Percentiles rank a stretch among this genome's conserved stretches.
Conservation (phyloP, 1,284 basidiomycete species). For the Ganoderma resinaceum region DNA sequence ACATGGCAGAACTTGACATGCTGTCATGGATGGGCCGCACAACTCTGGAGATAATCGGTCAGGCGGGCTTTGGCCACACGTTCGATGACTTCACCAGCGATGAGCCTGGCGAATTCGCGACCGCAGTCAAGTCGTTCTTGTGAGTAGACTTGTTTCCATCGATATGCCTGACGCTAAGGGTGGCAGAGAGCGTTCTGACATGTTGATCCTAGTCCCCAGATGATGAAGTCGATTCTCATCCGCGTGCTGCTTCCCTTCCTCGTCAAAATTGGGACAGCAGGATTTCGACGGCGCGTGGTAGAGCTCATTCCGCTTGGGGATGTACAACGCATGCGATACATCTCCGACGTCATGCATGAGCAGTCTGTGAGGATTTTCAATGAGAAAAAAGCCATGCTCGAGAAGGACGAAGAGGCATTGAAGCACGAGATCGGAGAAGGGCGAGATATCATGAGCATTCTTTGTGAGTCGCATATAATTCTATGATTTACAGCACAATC, state of each 20-base stretch:
- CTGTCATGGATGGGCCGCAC: slow-evolving; percentile 33
- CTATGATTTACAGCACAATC: background rate
- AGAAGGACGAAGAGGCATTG: slow-evolving; percentile 33
- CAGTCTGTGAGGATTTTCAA: slow-evolving; percentile 30
- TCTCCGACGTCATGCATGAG: slow-evolving; percentile 30
- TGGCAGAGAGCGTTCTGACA: too few species aligned
- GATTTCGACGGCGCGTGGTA: slow-evolving; percentile 24
- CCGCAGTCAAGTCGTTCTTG: slow-evolving; percentile 37
- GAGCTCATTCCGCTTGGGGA: slow-evolving; percentile 18
- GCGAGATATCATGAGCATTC: slow-evolving; percentile 43
- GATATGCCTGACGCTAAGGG: too few species aligned
- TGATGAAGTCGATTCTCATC: slow-evolving; percentile 15
- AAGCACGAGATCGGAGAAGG: slow-evolving; percentile 37
- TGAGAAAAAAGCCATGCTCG: slow-evolving; percentile 34
- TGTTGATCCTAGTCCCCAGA: slow-evolving; percentile 21
- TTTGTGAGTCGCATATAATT: slow-evolving; percentile 33
- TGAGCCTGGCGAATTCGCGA: slow-evolving; percentile 33
- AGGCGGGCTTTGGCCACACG: slow-evolving; percentile 32
- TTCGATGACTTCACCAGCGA: slow-evolving; percentile 32
- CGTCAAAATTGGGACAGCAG: slow-evolving; percentile 16
- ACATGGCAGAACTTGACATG: slow-evolving; percentile 29
- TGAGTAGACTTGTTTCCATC: slow-evolving; percentile 20
- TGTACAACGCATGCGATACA: slow-evolving; percentile 24
- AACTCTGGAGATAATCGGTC: slow-evolving; percentile 32
- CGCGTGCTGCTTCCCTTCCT: slow-evolving; percentile 18